Conservation (phyloP, 352 stramenopile species). For the Globisporangium polare region DNA sequence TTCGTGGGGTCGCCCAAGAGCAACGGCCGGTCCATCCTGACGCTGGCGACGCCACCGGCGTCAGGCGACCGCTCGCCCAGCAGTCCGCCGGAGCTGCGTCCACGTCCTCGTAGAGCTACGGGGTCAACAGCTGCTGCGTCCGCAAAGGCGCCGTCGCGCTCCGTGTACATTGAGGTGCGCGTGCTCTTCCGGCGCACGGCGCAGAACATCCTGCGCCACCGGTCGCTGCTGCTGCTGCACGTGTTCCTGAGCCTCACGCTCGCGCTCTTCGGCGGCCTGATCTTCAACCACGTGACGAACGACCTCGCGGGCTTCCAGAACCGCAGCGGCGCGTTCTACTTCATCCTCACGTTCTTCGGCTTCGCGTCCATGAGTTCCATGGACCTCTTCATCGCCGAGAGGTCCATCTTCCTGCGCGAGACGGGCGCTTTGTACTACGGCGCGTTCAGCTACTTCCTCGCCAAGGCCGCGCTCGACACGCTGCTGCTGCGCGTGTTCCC, state of each 20-base stretch:
- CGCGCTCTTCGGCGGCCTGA: slow-evolving; percentile 59
- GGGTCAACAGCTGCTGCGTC: background rate
- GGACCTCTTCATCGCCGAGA: slow-evolving; percentile 77
- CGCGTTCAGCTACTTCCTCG: slow-evolving; percentile 74
- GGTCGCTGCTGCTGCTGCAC: slow-evolving; percentile 64
- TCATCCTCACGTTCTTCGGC: slow-evolving; percentile 84
- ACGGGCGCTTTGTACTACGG: slow-evolving; percentile 77
- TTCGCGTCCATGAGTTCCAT: slow-evolving; percentile 85
- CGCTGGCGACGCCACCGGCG: slow-evolving; percentile 17
- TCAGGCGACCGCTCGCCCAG: slow-evolving; percentile 19
- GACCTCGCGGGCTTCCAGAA: slow-evolving; percentile 85
- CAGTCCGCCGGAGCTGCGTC: slow-evolving; percentile 21
- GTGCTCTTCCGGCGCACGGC: slow-evolving; percentile 67
- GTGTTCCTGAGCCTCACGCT: slow-evolving; percentile 53
- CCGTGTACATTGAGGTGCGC: slow-evolving; percentile 52
- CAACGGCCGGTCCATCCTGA: background rate
- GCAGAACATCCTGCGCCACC: slow-evolving; percentile 72
- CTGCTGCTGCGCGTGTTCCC: slow-evolving; percentile 71
- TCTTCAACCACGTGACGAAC: slow-evolving; percentile 81
- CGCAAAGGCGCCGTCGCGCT: slow-evolving; percentile 28
- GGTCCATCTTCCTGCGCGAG: slow-evolving; percentile 73
- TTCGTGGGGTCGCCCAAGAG: slow-evolving; percentile 25
- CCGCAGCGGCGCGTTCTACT: slow-evolving; percentile 80
- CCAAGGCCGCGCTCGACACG: slow-evolving; percentile 73
- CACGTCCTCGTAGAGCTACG: background rate